Evolutionary conservation across 345 rosid species (phyloP), one percentile per base, ranked within the genome.

Genomic region (Viola odorata): DNA sequence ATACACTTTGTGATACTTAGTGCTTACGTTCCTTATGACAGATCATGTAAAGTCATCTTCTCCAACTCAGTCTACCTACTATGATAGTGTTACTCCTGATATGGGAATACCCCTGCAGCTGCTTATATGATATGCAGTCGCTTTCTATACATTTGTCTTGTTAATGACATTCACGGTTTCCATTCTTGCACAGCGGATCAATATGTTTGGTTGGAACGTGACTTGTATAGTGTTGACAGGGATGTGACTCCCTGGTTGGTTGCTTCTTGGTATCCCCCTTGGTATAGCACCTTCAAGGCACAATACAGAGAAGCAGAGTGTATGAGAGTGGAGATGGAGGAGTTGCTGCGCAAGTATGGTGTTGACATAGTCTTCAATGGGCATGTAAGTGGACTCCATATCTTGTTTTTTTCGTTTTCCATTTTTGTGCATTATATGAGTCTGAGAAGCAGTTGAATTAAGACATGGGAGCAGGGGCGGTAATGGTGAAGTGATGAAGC

Each of bases 251-350:
- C 97, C 52, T 94, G 99, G 99, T 55, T 88, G 67, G 76, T 88
- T 66, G 97, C 88, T 60, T 65, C 83, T 50, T 88, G 97, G 96
- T 83, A 83, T 47, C 69, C 84, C 66, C 87, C 96, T 57, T 86
- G 96, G 99, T 90, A 94, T 63, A 86, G 85, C 74, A 84, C 97
- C 54, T 94, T 82, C 69, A 80, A 65, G 32, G 80, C 77, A 15
- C 91, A 83, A 69, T 94, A 85, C 73, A 79, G 86, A 78, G 97
- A 85, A 71, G 97, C 84, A 41, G 96, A 90, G 72, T 83, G 96
- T 73, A 90, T 94, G 97, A 83, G 85, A 75, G 60, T 81, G 54
- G 82, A 77, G 57, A 83, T 90, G 82, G 99, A 94, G 69, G 89
- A 84, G 44, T 69, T 90, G 58, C 82, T 94, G 12, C 88, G 79